phyloP scores from a whole-genome alignment of 1,284 basidiomycete genomes.

The Takashimella koratensis region DNA sequence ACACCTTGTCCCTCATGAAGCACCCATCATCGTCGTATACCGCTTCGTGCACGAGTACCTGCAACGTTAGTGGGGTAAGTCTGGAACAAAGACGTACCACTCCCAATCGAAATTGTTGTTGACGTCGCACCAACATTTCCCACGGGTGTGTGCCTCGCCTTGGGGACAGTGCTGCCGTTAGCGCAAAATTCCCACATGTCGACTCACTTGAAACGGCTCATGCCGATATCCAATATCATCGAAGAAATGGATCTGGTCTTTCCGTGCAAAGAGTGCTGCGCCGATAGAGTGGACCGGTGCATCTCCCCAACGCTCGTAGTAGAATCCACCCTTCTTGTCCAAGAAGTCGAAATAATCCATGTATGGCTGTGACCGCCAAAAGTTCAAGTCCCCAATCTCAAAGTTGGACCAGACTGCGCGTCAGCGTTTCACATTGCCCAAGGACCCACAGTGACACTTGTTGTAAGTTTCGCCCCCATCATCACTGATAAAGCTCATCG shows the following conservation, averaged over 20 bases:
- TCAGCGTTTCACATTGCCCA: background rate
- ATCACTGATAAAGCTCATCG: conserved; percentile 70
- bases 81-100: conserved; percentile 28
- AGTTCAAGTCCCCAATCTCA: conserved; percentile 70
- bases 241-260: conserved; percentile 73
- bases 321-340: conserved; percentile 75
- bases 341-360: conserved; percentile 71
- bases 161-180: conserved; percentile 44
- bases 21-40: background rate
- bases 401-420: conserved; percentile 72
- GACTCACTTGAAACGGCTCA: conserved; percentile 45
- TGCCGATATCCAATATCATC: conserved; percentile 51
- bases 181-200: background rate
- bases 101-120: conserved; percentile 49
- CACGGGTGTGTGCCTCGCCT: conserved; percentile 44
- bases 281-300: conserved; percentile 82
- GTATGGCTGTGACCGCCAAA: conserved; percentile 75
- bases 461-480: conserved; percentile 69
- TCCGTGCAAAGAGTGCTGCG: conserved; percentile 64
- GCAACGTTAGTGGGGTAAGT: background rate
- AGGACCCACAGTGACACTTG: conserved; percentile 68
- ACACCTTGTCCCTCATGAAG: background rate
- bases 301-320: conserved; percentile 73
- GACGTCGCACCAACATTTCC: conserved; percentile 47
- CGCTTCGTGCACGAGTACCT: conserved; percentile 43